phyloP scores from a whole-genome alignment of 2,329 filamentous ascomycete species.

The Aspergillus ustus region DNA sequence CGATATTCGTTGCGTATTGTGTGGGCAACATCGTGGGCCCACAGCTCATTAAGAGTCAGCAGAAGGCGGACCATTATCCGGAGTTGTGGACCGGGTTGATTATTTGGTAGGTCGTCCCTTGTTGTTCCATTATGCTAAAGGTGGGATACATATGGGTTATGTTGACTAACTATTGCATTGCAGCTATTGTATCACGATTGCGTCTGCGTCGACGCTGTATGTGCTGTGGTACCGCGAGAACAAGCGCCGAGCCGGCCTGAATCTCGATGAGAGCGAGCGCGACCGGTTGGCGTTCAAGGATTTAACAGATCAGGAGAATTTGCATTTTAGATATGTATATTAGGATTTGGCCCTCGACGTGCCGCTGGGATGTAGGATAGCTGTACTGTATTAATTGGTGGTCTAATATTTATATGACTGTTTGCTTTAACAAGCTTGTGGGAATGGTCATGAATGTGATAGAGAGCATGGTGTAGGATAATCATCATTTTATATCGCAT shows the following conservation, averaged over 20 bases:
- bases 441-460: too few relatives aligned
- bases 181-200: constrained; percentile 68
- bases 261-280: constrained; percentile 63
- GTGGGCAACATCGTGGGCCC: constrained; percentile 78
- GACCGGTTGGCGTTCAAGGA: constrained; percentile 70
- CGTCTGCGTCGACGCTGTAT: constrained; percentile 61
- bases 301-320: constrained; percentile 70
- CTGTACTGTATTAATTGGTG: too few relatives aligned
- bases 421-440: neutral
- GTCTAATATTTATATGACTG: too few relatives aligned
- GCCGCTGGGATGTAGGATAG: too few relatives aligned
- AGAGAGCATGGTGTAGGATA: too few relatives aligned
- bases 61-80: constrained; percentile 69
- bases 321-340: constrained; percentile 66
- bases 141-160: too few relatives aligned
- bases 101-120: constrained; percentile 44
- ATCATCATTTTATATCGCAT: too few relatives aligned
- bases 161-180: neutral
- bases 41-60: constrained; percentile 70
- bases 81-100: constrained; percentile 73
- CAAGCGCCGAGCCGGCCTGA: constrained; percentile 51
- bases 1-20: constrained; percentile 76
- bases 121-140: neutral
- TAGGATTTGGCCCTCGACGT: constrained; percentile 25
- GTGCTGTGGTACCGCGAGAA: constrained; percentile 65